These are phyloP conservation scores for Papiliotrema nemorosa DNA, from an alignment of 1,284 basidiomycete species.

Conservation along the genomic window DNA sequence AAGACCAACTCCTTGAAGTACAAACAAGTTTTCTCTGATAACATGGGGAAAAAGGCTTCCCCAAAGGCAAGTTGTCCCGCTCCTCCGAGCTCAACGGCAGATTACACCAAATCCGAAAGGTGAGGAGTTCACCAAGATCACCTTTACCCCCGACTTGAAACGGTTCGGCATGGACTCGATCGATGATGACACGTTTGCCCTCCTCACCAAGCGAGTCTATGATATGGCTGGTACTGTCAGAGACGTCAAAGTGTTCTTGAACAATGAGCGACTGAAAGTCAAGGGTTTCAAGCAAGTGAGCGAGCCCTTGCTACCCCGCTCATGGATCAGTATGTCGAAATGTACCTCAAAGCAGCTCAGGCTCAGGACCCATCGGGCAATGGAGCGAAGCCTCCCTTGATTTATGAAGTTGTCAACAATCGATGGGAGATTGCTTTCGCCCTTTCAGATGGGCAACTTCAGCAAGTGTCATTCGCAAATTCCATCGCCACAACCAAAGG, in stretches of 20 bases:
- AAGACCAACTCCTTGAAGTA: slow-evolving; percentile 85
- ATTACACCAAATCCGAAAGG: slow-evolving; percentile 84
- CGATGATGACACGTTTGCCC: slow-evolving; percentile 84
- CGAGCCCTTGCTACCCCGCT: background rate
- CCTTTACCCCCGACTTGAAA: slow-evolving; percentile 87
- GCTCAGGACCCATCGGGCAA: slow-evolving; percentile 70
- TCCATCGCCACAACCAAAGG: slow-evolving; percentile 97
- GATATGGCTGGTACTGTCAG: slow-evolving; percentile 95
- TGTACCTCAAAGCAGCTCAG: slow-evolving; percentile 68
- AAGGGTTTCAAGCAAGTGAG: slow-evolving; percentile 83
- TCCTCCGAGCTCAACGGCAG: slow-evolving; percentile 25
- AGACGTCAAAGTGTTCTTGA: slow-evolving; percentile 89
- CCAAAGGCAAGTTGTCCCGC: slow-evolving; percentile 56
- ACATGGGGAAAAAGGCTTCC: slow-evolving; percentile 84
- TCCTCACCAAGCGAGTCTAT: slow-evolving; percentile 93
- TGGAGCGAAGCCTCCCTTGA: slow-evolving; percentile 69
- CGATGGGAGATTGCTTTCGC: slow-evolving; percentile 98
- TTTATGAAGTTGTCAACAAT: slow-evolving; percentile 71
- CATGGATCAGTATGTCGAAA: slow-evolving; percentile 71
- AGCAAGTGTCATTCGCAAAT: slow-evolving; percentile 97
- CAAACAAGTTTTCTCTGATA: slow-evolving; percentile 89
- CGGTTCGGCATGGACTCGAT: slow-evolving; percentile 91
- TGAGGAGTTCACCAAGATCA: slow-evolving; percentile 92
- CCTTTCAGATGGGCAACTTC: slow-evolving; percentile 78
- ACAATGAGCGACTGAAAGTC: slow-evolving; percentile 88